Percentiles rank a stretch among this genome's conserved stretches.
Conservation (phyloP, 805 yeast genomes). For the Metschnikowia sp. region DNA sequence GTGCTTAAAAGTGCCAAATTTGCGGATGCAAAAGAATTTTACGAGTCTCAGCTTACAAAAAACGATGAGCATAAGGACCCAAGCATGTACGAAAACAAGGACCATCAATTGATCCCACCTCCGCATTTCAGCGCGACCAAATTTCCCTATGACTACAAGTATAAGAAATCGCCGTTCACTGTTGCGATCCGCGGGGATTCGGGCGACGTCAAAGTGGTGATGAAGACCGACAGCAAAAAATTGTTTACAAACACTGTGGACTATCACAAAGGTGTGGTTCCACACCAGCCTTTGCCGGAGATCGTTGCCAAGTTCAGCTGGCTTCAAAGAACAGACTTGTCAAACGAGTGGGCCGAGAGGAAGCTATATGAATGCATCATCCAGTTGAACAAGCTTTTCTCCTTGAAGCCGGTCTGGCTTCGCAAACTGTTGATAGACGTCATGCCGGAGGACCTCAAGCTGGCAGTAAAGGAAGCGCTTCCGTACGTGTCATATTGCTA, state of each 20-base stretch:
- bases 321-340: constrained; percentile 34
- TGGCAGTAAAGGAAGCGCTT: constrained; percentile 65
- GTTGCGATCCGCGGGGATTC: constrained; percentile 50
- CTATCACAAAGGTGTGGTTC: constrained; percentile 44
- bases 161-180: constrained; percentile 64
- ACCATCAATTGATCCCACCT: constrained; percentile 76
- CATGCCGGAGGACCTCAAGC: constrained; percentile 44
- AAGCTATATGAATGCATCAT: constrained; percentile 42
- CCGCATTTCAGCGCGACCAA: constrained; percentile 74
- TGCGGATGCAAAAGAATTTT: constrained; percentile 24
- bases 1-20: constrained; percentile 24
- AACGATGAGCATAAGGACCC: constrained; percentile 27
- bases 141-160: constrained; percentile 75
- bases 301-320: constrained; percentile 34
- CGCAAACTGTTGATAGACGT: constrained; percentile 65
- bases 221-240: constrained; percentile 44
- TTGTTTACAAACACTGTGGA: constrained; percentile 53
- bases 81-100: constrained; percentile 27
- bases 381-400: constrained; percentile 50
- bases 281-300: constrained; percentile 47
- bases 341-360: constrained; percentile 30
- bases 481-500: constrained; percentile 82
- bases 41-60: constrained; percentile 22
- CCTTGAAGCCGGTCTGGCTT: constrained; percentile 78
- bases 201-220: constrained; percentile 54